Conservation (phyloP, 2,329 filamentous ascomycete genomes). For the Ceratocystis ficicola region DNA sequence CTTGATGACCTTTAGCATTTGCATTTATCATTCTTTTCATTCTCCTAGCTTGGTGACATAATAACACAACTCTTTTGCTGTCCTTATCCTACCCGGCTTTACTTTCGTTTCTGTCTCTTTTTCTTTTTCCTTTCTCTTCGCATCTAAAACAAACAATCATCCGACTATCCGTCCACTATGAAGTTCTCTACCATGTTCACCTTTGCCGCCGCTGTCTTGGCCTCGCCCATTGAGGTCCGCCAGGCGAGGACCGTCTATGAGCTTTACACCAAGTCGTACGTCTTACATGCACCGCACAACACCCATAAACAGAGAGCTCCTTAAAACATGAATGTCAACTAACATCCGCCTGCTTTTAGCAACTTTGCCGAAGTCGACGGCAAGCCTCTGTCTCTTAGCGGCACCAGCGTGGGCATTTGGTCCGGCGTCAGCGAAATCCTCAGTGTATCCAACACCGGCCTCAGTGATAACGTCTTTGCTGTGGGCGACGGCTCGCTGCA, state of each 20-base stretch:
- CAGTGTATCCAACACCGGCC: slow-evolving; percentile 10
- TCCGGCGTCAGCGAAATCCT: neutral
- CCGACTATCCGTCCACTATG: neutral
- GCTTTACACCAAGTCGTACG: slow-evolving; percentile 17
- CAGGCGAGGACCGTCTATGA: slow-evolving; percentile 2
- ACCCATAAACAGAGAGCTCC: neutral
- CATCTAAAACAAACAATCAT: neutral
- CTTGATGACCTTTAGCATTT: neutral
- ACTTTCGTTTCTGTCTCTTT: neutral
- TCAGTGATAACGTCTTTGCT: neutral
- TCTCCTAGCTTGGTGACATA: neutral
- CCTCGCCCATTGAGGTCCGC: slow-evolving; percentile 10
- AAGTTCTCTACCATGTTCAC: slow-evolving; percentile 14
- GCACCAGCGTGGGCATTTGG: slow-evolving; percentile 16
- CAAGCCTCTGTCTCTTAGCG: slow-evolving; percentile 14
- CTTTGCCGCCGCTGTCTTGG: slow-evolving; percentile 17
- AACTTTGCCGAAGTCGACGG: slow-evolving; percentile 11
- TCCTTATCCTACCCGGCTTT: neutral
- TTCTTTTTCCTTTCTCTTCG: neutral
- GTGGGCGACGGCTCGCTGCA: neutral
- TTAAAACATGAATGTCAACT: neutral
- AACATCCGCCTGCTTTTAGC: slow-evolving; percentile 9
- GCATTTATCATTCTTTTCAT: neutral
- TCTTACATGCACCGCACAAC: neutral
- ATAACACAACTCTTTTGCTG: neutral